These are phyloP conservation scores for Penicillium brevicompactum DNA, from an alignment of 2,329 filamentous ascomycete genomes.

Conservation along the genomic window DNA sequence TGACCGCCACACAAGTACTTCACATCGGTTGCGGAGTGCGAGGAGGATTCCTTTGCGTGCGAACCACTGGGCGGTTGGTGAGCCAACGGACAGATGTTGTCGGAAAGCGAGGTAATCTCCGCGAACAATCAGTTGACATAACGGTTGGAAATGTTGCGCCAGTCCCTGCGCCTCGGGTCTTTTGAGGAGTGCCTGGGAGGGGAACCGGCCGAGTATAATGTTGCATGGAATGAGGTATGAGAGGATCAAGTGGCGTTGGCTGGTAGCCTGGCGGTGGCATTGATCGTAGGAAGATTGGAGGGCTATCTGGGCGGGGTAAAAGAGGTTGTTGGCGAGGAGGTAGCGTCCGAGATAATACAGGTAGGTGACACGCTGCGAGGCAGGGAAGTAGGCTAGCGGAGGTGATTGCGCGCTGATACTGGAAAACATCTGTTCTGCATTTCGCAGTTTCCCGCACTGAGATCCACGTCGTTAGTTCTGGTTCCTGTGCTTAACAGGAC, in stretches of 20 bases:
- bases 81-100: conserved; percentile 60
- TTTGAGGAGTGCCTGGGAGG: conserved; percentile 65
- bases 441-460: conserved; percentile 76
- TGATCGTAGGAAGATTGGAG: conserved; percentile 80
- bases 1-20: conserved; percentile 81
- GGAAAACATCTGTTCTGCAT: conserved; percentile 84
- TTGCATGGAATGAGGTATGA: conserved; percentile 82
- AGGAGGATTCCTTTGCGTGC: conserved; percentile 74
- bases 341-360: conserved; percentile 94
- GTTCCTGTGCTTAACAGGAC: neutral
- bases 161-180: conserved; percentile 71
- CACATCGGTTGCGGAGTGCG: conserved; percentile 73
- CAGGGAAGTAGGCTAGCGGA: conserved; percentile 78
- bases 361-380: conserved; percentile 84
- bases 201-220: conserved; percentile 81
- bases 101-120: conserved; percentile 78
- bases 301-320: conserved; percentile 72
- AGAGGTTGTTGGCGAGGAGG: conserved; percentile 82
- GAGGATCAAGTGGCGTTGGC: conserved; percentile 77
- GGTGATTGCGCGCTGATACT: conserved; percentile 85
- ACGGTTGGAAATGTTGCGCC: conserved; percentile 67
- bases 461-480: neutral
- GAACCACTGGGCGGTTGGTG: conserved; percentile 68
- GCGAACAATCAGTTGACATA: conserved; percentile 70
- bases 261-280: conserved; percentile 59